Conservation (phyloP, 2,329 filamentous ascomycete genomes). For the Hypomyces perniciosus region DNA sequence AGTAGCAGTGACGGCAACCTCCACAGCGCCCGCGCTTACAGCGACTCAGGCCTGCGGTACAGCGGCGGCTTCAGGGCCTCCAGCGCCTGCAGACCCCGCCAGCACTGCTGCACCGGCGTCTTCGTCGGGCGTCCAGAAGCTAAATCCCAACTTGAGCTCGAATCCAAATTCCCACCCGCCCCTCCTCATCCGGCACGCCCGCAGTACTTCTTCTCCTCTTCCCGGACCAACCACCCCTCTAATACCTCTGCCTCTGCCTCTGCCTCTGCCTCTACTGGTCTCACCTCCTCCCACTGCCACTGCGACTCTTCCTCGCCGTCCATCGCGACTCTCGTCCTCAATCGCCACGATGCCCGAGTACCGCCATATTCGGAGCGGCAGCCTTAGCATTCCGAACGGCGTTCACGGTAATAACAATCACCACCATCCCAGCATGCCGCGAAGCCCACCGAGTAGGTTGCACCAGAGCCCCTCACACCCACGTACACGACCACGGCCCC, state of each 20-base stretch:
- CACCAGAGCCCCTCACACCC: slow-evolving; percentile 1
- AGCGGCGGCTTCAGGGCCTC: neutral
- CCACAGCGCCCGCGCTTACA: too few relatives aligned
- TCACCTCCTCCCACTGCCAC: slow-evolving; percentile 3
- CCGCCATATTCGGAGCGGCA: slow-evolving; percentile 53
- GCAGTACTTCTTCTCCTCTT: slow-evolving; percentile 14
- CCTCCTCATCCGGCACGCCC: slow-evolving; percentile 11
- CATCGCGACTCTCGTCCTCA: slow-evolving; percentile 10
- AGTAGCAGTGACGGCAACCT: neutral
- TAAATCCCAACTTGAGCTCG: slow-evolving; percentile 6
- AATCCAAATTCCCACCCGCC: neutral
- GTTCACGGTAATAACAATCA: slow-evolving; percentile 20
- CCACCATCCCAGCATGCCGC: slow-evolving; percentile 31
- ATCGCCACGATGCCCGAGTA: slow-evolving; percentile 41
- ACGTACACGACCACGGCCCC: slow-evolving; percentile 8
- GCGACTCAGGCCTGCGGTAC: neutral
- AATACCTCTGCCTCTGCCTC: slow-evolving; percentile 5
- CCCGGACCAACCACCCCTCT: slow-evolving; percentile 5
- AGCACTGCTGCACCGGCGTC: slow-evolving; percentile 1
- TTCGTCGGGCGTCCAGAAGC: slow-evolving; percentile 4
- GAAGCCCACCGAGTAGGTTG: slow-evolving; percentile 56
- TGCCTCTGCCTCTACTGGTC: slow-evolving; percentile 2
- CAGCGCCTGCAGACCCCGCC: slow-evolving; percentile 4
- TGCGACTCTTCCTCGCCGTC: slow-evolving; percentile 5
- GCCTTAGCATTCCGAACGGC: slow-evolving; percentile 45